Conservation (phyloP, 169 alveolate species). For the Plasmodium gallinaceum region DNA sequence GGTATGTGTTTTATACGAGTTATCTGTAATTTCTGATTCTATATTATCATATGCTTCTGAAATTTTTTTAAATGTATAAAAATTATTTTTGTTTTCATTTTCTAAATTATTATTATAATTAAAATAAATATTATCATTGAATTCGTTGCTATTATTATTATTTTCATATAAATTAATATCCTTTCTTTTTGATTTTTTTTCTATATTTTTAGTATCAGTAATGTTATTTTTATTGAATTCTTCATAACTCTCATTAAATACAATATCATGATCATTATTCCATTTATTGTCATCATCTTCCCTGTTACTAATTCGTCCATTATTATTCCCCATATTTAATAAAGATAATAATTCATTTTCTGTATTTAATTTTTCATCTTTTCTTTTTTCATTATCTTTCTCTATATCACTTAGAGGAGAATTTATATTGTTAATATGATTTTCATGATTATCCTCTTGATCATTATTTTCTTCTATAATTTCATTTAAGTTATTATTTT, state of each 20-base stretch:
- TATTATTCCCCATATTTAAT: neutral
- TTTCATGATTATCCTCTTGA: neutral
- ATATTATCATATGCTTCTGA: neutral
- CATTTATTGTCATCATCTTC: neutral
- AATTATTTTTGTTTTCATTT: neutral
- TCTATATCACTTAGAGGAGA: neutral
- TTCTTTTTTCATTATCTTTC: slow-evolving; percentile 9
- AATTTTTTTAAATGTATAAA: no score
- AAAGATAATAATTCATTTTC: slow-evolving; percentile 3
- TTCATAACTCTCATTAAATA: no score
- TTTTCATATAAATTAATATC: neutral
- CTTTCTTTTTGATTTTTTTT: neutral
- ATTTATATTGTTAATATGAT: neutral
- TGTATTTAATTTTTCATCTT: slow-evolving; percentile 4
- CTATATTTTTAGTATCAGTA: neutral
- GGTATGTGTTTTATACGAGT: no score
- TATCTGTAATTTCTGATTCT: neutral
- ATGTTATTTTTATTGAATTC: neutral
- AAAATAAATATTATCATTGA: neutral
- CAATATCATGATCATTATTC: no score
- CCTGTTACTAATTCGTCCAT: neutral
- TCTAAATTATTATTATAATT: no score
- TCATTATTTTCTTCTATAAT: neutral
- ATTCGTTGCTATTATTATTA: slow-evolving; percentile 3
- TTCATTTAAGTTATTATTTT: slow-evolving; percentile 13